These are phyloP conservation scores for Salicornia ramosissima DNA, from an alignment of 148 eudicot species.

Conservation along the genomic window DNA sequence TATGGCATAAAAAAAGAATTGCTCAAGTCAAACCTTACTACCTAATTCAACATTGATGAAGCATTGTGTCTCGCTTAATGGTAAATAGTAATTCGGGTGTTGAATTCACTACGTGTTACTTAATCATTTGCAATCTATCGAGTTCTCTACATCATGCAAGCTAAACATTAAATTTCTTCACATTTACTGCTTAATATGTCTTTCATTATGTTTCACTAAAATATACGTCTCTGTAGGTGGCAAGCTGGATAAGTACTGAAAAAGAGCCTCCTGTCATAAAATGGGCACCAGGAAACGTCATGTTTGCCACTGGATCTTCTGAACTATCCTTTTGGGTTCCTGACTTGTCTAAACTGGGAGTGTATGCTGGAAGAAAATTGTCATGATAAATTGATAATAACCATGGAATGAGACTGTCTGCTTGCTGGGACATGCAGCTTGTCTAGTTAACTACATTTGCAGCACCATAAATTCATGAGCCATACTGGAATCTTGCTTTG, in stretches of 20 bases:
- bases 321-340: constrained; percentile 89
- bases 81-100: not conserved
- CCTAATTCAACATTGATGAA: too few relatives aligned
- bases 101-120: not conserved
- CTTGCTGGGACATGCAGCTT: constrained; percentile 4
- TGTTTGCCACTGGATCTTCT: constrained; percentile 92
- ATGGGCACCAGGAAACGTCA: constrained; percentile 89
- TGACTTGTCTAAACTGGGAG: constrained; percentile 85
- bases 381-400: not conserved
- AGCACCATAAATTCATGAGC: not conserved
- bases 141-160: not conserved
- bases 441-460: constrained; percentile 7
- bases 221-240: constrained; percentile 51
- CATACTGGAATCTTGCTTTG: constrained; percentile 7
- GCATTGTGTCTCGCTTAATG: not conserved
- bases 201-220: not conserved
- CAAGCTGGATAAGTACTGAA: constrained; percentile 84
- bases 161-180: not conserved
- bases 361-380: constrained; percentile 80
- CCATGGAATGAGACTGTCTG: constrained; percentile 1
- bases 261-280: constrained; percentile 79
- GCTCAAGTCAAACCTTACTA: not conserved
- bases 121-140: not conserved
- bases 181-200: not conserved
- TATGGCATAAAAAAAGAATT: not conserved